These are phyloP conservation scores for Tephrocybe sp. DNA, from an alignment of 768 basidiomycete species.

Conservation along the genomic window DNA sequence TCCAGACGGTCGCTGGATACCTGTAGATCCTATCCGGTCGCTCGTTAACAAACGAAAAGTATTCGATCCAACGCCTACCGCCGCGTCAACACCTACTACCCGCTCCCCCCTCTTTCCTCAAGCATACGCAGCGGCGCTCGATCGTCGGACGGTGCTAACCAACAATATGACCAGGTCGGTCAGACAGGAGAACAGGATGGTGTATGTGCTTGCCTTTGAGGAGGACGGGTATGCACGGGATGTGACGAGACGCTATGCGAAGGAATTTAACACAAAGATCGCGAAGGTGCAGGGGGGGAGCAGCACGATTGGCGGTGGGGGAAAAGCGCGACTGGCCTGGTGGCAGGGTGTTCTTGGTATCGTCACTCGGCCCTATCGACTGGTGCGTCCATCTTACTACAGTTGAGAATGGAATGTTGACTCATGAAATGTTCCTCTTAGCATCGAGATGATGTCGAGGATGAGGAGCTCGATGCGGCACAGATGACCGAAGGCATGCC, in stretches of 20 bases:
- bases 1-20: slow-evolving; percentile 88
- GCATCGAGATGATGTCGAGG: slow-evolving; percentile 93
- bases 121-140: slow-evolving; percentile 19
- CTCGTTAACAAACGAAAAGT: slow-evolving; percentile 78
- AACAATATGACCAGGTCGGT: slow-evolving; percentile 24
- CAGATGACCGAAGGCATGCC: slow-evolving; percentile 94
- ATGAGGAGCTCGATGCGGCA: slow-evolving; percentile 77
- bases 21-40: slow-evolving; percentile 85
- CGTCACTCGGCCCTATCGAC: slow-evolving; percentile 74
- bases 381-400: slow-evolving; percentile 52
- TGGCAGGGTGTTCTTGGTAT: slow-evolving; percentile 71
- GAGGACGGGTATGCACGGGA: slow-evolving; percentile 93
- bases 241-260: slow-evolving; percentile 88
- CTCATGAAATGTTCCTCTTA: slow-evolving; percentile 31
- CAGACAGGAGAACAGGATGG: slow-evolving; percentile 72
- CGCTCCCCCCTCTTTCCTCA: slow-evolving; percentile 20
- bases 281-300: slow-evolving; percentile 74
- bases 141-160: slow-evolving; percentile 18
- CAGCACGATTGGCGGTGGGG: slow-evolving; percentile 38
- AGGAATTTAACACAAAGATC: slow-evolving; percentile 76
- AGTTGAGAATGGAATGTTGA: not conserved
- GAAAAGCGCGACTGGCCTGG: slow-evolving; percentile 76
- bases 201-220: slow-evolving; percentile 92
- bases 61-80: slow-evolving; percentile 66
- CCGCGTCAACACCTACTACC: slow-evolving; percentile 13